Evolutionary conservation across 208 protist species (phyloP), one percentile per base, ranked within the genome.

Genomic region (Acanthamoeba triangularis): DNA sequence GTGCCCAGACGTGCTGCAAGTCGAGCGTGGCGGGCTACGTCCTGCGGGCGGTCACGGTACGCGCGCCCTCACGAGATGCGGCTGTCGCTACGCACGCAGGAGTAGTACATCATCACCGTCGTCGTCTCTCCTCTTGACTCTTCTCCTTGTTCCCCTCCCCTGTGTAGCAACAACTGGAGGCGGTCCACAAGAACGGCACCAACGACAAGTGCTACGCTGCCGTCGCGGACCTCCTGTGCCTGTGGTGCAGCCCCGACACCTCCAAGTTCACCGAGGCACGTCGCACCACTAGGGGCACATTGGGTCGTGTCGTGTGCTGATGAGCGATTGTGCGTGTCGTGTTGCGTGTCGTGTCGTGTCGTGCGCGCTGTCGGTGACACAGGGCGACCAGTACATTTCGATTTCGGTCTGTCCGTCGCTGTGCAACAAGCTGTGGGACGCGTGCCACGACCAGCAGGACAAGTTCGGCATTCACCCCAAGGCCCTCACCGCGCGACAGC

Each of bases 351-450:
- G 65, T 28, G 30, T 72, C 65, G 23, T 30, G 65, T 3, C 3
- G 37, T 41, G 37, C 3, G 37, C 37, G 65, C 2, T 72, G 65
- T 28, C 65, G 7, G 30, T 35, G 2, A 20, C 37, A 47, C 76
- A 85, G 76, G 76, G 76, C 30, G 20, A 85, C 41, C 8, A 18
- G 28, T 56, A 30, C 76, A 49, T 85, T 20, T 59, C 76, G 76
- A 25, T 85, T 14, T 49, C 76, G 18, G 10, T 85, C 25, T 85
- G 76, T 37, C 5, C 16, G 13, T 85, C 76, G 44, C 14, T 85
- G 35, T 85, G 76, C 47, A 56, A 85, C 28, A 85, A 85, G 76
- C 76, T 85, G 76, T 85, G 76, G 76, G 76, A 56, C 25, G 35
- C 44, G 25, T 85, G 76, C 76, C 76, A 85, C 47, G 44, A 85